Percentiles rank a stretch among this genome's conserved stretches.
Conservation (phyloP, 768 basidiomycete genomes). For the Amanita pseudoporphyria region DNA sequence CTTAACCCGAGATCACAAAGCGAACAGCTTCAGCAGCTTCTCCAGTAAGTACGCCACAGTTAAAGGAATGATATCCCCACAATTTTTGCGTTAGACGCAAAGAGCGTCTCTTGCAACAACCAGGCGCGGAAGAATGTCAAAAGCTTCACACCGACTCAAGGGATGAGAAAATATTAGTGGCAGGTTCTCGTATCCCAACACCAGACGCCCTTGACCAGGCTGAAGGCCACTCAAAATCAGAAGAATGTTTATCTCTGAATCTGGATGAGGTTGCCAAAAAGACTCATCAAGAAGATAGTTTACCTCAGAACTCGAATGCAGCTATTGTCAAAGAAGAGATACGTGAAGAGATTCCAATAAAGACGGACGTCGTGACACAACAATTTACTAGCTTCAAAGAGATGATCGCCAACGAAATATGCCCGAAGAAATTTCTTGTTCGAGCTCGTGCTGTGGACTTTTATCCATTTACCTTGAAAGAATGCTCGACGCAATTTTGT, state of each 20-base stretch:
- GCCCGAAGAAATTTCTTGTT: conserved; percentile 31
- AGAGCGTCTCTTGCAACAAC: not conserved
- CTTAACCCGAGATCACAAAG: conserved; percentile 28
- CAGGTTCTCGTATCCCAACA: not conserved
- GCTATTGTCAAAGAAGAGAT: not conserved
- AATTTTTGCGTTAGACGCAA: not conserved
- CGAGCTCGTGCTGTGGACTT: conserved; percentile 45
- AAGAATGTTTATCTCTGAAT: not conserved
- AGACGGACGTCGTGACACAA: not conserved
- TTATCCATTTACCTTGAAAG: conserved; percentile 38
- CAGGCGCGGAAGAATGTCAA: not conserved
- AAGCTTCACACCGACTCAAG: not conserved
- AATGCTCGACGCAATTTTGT: conserved; percentile 42
- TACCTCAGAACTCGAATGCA: not conserved
- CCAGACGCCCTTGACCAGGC: too few species aligned
- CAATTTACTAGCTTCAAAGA: conserved; percentile 26
- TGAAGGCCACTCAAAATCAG: not conserved
- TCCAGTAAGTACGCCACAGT: conserved; percentile 24
- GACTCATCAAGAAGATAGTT: not conserved
- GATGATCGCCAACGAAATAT: conserved; percentile 20
- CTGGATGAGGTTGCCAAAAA: not conserved
- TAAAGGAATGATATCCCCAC: not conserved
- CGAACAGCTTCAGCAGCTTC: conserved; percentile 29
- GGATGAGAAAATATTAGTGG: not conserved
- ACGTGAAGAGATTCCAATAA: not conserved